Base-by-base conservation (phyloP, 2,329 filamentous ascomycete genomes). In the Pseudogymnoascus sp. region DNA sequence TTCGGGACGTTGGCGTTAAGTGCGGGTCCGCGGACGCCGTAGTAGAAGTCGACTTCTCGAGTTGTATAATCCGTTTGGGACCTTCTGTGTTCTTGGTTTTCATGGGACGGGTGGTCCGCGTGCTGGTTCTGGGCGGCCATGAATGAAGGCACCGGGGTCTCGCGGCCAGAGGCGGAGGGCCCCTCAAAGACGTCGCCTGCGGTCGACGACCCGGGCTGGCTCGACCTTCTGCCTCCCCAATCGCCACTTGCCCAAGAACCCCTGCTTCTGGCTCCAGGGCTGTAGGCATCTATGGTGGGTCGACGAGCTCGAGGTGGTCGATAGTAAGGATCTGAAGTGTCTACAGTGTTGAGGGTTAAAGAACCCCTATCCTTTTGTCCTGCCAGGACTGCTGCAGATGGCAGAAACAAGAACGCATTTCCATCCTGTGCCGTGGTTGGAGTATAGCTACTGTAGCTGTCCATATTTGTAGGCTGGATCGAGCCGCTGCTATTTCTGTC, bases 21-120 rank as follows among this genome's bases (percentile, higher is more conserved):
- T 1, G 93, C 91, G 19, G 92, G 91, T 0, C 95, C 95, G 35
- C 95, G 86, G 17, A 96, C 89, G 9, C 92, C 90, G 71, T 99
- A 97, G 76, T 97, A 97, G 71, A 96, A 96, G 74, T 99, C 95
- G 0, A 96, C 91, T 75, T 99, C 95, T 63, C 95, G 88, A 0
- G 93, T 95, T 1, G 93, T 88, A 72, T 97, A 97, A 72, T 99
- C 93, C 57, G 86, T 82, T 21, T 85, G 87, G 1, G 80, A 69
- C 36, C 71, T 67, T 33, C 67, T 65, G 7, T 68, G 64, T 17
- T 73, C 70, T 13, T 66, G 62, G 7, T 68, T 64, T n/a, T 73
- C 70, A 10, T 66, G 62, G 13, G 67, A 63, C 40, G 64, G 68
- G 7, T 67, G 68, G 44, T 73, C 71, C 9, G 33, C 59, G 5